phyloP scores from a whole-genome alignment of 805 yeast species.

The Monosporozyma aerobia region DNA sequence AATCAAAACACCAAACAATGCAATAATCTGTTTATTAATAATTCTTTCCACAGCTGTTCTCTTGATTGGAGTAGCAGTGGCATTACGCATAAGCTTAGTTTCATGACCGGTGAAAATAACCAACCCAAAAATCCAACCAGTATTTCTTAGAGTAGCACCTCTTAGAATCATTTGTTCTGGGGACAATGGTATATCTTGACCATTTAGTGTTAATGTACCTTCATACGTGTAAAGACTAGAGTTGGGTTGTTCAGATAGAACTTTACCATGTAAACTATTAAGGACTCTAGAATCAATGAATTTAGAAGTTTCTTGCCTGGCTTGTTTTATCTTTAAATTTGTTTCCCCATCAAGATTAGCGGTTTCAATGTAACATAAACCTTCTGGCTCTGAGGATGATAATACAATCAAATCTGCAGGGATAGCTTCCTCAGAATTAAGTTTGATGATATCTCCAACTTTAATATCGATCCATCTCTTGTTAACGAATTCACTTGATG shows the following conservation, averaged over 20 bases:
- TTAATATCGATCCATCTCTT: conserved; percentile 78
- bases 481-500: conserved; percentile 49
- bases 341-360: conserved; percentile 98
- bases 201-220: conserved; percentile 60
- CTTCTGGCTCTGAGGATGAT: conserved; percentile 96
- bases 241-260: conserved; percentile 86
- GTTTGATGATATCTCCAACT: conserved; percentile 86
- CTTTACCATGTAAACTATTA: conserved; percentile 43
- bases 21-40: conserved; percentile 85
- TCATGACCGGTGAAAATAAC: conserved; percentile 97
- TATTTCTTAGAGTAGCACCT: conserved; percentile 92
- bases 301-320: conserved; percentile 66
- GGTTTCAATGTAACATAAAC: conserved; percentile 93
- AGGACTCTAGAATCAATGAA: conserved; percentile 58
- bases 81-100: conserved; percentile 95
- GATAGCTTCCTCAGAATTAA: conserved; percentile 77
- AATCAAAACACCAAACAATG: conserved; percentile 72
- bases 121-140: conserved; percentile 90
- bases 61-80: conserved; percentile 96
- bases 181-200: conserved; percentile 55
- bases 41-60: conserved; percentile 94
- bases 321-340: conserved; percentile 87
- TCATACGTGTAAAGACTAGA: conserved; percentile 91
- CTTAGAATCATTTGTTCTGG: conserved; percentile 90
- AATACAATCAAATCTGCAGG: conserved; percentile 87